phyloP scores from a whole-genome alignment of 139 green algal species.

The Haematococcus lacustris region DNA sequence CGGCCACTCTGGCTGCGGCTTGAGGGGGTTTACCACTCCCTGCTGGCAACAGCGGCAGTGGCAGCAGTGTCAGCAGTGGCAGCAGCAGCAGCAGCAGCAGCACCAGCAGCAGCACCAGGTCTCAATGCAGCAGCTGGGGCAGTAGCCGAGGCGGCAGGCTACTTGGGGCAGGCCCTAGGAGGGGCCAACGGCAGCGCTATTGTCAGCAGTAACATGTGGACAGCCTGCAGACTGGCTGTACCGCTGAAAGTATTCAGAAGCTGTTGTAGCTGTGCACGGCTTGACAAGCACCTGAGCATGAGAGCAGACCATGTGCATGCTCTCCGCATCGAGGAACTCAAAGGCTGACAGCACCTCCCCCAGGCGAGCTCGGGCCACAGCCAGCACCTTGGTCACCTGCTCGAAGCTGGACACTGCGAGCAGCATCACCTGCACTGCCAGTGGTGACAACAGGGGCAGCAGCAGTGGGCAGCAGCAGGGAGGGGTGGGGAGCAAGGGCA shows the following conservation, averaged over 20 bases:
- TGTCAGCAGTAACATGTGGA: neutral
- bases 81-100: neutral
- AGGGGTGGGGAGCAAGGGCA: too few species aligned
- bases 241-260: neutral
- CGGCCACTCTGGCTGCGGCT: neutral
- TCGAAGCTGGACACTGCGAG: too few species aligned
- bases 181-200: too few species aligned
- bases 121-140: neutral
- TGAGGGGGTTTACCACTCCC: neutral
- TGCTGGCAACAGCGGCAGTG: neutral
- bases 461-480: too few species aligned
- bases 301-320: conserved; percentile 37
- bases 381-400: conserved; percentile 51
- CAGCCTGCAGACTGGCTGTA: neutral
- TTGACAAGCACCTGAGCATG: conserved; percentile 24
- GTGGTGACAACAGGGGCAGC: too few species aligned
- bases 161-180: too few species aligned
- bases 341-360: conserved; percentile 82
- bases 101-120: neutral
- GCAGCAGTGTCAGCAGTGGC: neutral
- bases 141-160: neutral
- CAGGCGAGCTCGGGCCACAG: conserved; percentile 49
- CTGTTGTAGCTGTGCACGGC: neutral
- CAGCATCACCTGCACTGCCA: too few species aligned
- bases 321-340: conserved; percentile 87